Percentiles rank a stretch among this genome's conserved stretches.
phyloP scores from a whole-genome alignment of 2,329 filamentous ascomycete genomes.

The Penicillium sp. region DNA sequence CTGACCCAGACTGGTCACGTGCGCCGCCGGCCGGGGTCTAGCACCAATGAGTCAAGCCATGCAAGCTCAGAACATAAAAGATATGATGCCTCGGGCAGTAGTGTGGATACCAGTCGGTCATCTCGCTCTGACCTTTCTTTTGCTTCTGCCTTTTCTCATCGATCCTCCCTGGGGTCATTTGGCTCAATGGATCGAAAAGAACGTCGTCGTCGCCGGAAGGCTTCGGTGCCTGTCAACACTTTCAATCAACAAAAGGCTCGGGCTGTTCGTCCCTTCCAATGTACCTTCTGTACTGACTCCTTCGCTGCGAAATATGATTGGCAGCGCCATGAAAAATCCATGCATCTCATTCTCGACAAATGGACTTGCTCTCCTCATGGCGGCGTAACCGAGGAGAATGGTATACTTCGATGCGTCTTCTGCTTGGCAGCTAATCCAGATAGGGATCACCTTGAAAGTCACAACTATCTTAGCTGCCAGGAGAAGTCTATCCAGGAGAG shows the following conservation, averaged over 20 bases:
- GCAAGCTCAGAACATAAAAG: slow-evolving; percentile 51
- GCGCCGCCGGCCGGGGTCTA: slow-evolving; percentile 42
- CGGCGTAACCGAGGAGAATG: slow-evolving; percentile 50
- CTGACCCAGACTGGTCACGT: slow-evolving; percentile 32
- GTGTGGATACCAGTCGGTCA: slow-evolving; percentile 52
- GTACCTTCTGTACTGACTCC: slow-evolving; percentile 58
- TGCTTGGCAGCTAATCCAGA: slow-evolving; percentile 56
- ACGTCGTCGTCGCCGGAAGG: slow-evolving; percentile 54
- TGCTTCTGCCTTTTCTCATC: slow-evolving; percentile 57
- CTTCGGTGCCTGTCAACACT: slow-evolving; percentile 42
- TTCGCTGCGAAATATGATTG: slow-evolving; percentile 60
- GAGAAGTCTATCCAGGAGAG: slow-evolving; percentile 60
- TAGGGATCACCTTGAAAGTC: slow-evolving; percentile 56
- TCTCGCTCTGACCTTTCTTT: slow-evolving; percentile 57
- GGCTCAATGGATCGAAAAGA: slow-evolving; percentile 59
- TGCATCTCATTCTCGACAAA: slow-evolving; percentile 56
- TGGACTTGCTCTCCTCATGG: slow-evolving; percentile 62
- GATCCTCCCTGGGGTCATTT: slow-evolving; percentile 54
- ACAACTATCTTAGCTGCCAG: slow-evolving; percentile 59
- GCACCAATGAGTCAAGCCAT: slow-evolving; percentile 52
- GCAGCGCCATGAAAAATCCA: slow-evolving; percentile 58
- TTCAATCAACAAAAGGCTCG: slow-evolving; percentile 43
- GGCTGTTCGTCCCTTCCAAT: slow-evolving; percentile 53
- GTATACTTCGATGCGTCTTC: slow-evolving; percentile 57
- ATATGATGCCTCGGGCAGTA: slow-evolving; percentile 53